A percentile compares a stretch with the other conserved stretches of the same genome.
Evolutionary conservation across 371 early-diverging fungal species (phyloP).

Genomic region (Circinella minor): DNA sequence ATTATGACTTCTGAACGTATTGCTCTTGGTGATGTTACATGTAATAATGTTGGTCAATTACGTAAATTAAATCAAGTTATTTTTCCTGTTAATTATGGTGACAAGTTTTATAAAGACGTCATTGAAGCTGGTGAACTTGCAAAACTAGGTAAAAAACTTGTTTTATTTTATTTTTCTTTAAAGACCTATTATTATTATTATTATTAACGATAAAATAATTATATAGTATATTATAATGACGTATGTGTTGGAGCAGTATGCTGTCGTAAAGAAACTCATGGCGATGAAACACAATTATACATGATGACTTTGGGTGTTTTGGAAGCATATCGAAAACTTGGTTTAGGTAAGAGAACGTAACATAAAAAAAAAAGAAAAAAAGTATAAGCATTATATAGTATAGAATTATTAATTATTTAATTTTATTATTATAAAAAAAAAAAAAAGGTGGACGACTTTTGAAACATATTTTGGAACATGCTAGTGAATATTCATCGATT

Average conservation of each 20-base stretch:
- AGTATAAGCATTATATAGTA: no score
- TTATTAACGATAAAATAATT: not conserved
- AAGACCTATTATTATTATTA: not conserved
- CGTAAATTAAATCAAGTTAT: constrained; percentile 78
- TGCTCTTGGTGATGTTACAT: constrained; percentile 69
- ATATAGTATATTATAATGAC: constrained; percentile 73
- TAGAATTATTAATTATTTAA: no score
- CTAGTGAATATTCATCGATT: constrained; percentile 53
- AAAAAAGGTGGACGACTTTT: constrained; percentile 63
- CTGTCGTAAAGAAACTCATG: constrained; percentile 71
- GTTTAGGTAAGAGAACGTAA: constrained; percentile 75
- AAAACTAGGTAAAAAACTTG: constrained; percentile 61
- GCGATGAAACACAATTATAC: constrained; percentile 63
- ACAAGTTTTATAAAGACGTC: constrained; percentile 81
- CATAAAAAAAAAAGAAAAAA: no score
- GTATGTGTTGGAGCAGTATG: constrained; percentile 89
- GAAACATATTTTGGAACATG: constrained; percentile 63
- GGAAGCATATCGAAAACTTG: constrained; percentile 81
- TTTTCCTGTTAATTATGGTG: constrained; percentile 88
- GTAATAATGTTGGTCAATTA: constrained; percentile 72
- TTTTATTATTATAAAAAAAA: no score
- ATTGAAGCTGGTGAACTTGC: constrained; percentile 73
- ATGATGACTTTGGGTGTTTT: constrained; percentile 97
- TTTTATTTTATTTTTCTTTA: not conserved
- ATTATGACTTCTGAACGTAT: constrained; percentile 38